These are phyloP conservation scores for Geotrichum candidum DNA, from an alignment of 1,139 yeast genomes.

Conservation along the genomic window DNA sequence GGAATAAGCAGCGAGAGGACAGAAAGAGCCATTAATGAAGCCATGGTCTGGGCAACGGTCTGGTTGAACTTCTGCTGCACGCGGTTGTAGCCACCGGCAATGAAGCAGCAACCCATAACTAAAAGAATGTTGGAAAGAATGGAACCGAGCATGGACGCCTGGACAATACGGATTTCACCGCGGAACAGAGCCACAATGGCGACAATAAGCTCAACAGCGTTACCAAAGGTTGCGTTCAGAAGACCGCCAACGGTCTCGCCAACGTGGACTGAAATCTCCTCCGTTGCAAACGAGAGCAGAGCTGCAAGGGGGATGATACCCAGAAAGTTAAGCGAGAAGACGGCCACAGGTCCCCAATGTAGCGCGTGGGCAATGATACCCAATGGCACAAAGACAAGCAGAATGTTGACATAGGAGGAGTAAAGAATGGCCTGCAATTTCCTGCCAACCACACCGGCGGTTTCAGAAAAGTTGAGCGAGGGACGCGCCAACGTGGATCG, in stretches of 20 bases:
- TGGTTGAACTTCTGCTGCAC: conserved; percentile 85
- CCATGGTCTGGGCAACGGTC: conserved; percentile 97
- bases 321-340: conserved; percentile 71
- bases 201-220: conserved; percentile 88
- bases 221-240: conserved; percentile 92
- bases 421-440: conserved; percentile 5
- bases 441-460: neutral
- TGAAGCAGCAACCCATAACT: conserved; percentile 88
- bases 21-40: conserved; percentile 84
- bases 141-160: conserved; percentile 94
- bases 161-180: conserved; percentile 84
- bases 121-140: conserved; percentile 78
- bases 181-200: conserved; percentile 80
- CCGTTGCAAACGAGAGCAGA: conserved; percentile 83
- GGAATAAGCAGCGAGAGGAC: conserved; percentile 85
- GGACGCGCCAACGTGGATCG: conserved; percentile 8
- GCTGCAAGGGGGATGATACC: conserved; percentile 93
- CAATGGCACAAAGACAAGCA: conserved; percentile 76
- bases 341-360: conserved; percentile 50
- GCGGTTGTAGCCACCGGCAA: conserved; percentile 89
- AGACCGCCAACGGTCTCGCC: conserved; percentile 77
- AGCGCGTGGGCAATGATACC: conserved; percentile 70
- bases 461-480: neutral
- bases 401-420: conserved; percentile 55
- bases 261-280: conserved; percentile 77